Conservation (phyloP, 1,284 basidiomycete species). For the Microbotryomycetes sp. region DNA sequence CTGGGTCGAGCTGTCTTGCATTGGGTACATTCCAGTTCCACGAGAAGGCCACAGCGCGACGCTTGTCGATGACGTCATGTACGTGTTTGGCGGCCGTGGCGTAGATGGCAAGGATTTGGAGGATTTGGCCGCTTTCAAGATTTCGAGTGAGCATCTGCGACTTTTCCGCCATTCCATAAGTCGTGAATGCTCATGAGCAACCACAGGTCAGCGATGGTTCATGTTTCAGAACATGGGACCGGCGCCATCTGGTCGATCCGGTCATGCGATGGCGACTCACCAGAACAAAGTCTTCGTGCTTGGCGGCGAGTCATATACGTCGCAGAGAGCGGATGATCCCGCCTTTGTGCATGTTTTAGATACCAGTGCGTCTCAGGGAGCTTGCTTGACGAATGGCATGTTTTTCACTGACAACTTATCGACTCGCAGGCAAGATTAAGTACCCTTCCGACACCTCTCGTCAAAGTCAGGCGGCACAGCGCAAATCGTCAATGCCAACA, state of each 20-base stretch:
- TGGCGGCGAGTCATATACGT: slow-evolving; percentile 82
- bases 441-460: slow-evolving; percentile 66
- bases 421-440: slow-evolving; percentile 74
- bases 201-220: slow-evolving; percentile 71
- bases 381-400: background rate
- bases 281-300: slow-evolving; percentile 84
- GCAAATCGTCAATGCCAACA: slow-evolving; percentile 38
- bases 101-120: slow-evolving; percentile 94
- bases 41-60: slow-evolving; percentile 96
- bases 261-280: slow-evolving; percentile 89
- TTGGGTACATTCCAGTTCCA: slow-evolving; percentile 93
- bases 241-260: slow-evolving; percentile 79
- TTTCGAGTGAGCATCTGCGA: slow-evolving; percentile 63
- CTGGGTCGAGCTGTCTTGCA: slow-evolving; percentile 93
- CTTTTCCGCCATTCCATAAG: too few relatives aligned
- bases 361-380: slow-evolving; percentile 59
- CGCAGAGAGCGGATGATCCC: slow-evolving; percentile 52
- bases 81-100: slow-evolving; percentile 94
- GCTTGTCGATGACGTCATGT: slow-evolving; percentile 95
- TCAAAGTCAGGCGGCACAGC: slow-evolving; percentile 39
- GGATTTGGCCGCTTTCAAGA: slow-evolving; percentile 94
- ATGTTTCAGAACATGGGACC: slow-evolving; percentile 99
- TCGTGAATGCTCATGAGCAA: too few relatives aligned
- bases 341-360: slow-evolving; percentile 81
- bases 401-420: background rate